phyloP scores from a whole-genome alignment of 352 stramenopile genomes.

The Globisporangium orthogonon region DNA sequence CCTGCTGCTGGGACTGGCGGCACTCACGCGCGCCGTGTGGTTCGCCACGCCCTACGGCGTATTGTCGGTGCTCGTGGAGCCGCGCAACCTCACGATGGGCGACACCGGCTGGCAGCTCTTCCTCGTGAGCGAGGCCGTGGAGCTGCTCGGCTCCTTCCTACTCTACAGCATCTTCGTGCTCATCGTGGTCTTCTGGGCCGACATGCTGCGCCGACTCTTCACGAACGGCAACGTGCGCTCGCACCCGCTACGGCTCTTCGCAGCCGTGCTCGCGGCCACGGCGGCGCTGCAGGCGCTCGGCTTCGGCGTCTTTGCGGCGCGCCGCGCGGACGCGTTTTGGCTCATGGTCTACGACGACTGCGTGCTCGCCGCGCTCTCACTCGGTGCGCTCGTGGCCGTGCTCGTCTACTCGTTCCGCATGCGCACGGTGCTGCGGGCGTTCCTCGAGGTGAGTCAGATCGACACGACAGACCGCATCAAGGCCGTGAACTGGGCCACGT shows the following conservation, averaged over 20 bases:
- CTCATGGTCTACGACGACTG: conserved; percentile 95
- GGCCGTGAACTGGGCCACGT: conserved; percentile 93
- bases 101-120: conserved; percentile 61
- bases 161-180: conserved; percentile 97
- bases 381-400: conserved; percentile 88
- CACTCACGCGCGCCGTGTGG: conserved; percentile 62
- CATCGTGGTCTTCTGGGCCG: conserved; percentile 96
- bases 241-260: conserved; percentile 88
- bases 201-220: conserved; percentile 93
- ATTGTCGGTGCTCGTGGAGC: conserved; percentile 58
- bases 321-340: conserved; percentile 88
- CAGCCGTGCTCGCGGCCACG: conserved; percentile 62
- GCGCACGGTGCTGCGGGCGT: conserved; percentile 92
- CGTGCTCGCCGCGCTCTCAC: conserved; percentile 76
- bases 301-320: conserved; percentile 79
- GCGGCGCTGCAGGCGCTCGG: conserved; percentile 82
- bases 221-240: conserved; percentile 64
- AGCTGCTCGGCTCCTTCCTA: conserved; percentile 90
- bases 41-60: conserved; percentile 73
- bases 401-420: conserved; percentile 95
- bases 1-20: conserved; percentile 58
- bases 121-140: conserved; percentile 81
- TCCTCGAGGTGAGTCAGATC: conserved; percentile 95
- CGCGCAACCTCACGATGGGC: conserved; percentile 46
- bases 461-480: conserved; percentile 95